These are phyloP conservation scores for Chionographis japonica DNA, from an alignment of 106 monocot genomes.

Conservation along the genomic window DNA sequence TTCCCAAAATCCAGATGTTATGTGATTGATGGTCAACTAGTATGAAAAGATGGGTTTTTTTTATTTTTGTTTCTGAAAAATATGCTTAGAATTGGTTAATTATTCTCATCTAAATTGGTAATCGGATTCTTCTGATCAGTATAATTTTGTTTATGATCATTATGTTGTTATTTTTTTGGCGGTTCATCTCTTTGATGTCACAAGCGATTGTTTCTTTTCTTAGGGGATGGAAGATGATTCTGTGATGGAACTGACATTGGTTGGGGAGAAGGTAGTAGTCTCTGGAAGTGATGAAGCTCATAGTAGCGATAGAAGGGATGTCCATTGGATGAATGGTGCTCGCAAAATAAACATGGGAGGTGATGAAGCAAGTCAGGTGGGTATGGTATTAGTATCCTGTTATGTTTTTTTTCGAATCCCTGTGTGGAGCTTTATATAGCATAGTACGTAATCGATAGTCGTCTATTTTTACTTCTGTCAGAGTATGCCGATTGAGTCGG, in stretches of 20 bases:
- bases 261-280: slow-evolving; percentile 12
- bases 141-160: too few relatives aligned
- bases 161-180: too few relatives aligned
- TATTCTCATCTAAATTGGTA: too few relatives aligned
- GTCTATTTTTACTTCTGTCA: slow-evolving; percentile 2
- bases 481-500: slow-evolving; percentile 15
- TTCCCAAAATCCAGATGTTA: too few relatives aligned
- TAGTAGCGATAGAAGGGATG: slow-evolving; percentile 7
- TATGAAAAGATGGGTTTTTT: too few relatives aligned
- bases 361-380: slow-evolving; percentile 15
- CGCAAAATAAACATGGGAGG: slow-evolving; percentile 3
- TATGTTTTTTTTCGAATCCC: not conserved
- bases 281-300: slow-evolving; percentile 2
- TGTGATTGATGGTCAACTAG: too few relatives aligned
- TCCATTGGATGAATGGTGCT: slow-evolving; percentile 5
- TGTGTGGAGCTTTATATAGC: not conserved
- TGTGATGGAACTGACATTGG: slow-evolving; percentile 11
- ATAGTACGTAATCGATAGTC: not conserved
- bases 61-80: too few relatives aligned
- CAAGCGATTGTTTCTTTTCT: not conserved
- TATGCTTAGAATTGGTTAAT: too few relatives aligned
- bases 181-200: too few relatives aligned
- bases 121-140: too few relatives aligned
- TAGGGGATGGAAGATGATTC: slow-evolving; percentile 17
- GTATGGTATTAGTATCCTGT: not conserved